Base-by-base conservation (phyloP, 768 basidiomycete species). In the Phylloporus sp. region DNA sequence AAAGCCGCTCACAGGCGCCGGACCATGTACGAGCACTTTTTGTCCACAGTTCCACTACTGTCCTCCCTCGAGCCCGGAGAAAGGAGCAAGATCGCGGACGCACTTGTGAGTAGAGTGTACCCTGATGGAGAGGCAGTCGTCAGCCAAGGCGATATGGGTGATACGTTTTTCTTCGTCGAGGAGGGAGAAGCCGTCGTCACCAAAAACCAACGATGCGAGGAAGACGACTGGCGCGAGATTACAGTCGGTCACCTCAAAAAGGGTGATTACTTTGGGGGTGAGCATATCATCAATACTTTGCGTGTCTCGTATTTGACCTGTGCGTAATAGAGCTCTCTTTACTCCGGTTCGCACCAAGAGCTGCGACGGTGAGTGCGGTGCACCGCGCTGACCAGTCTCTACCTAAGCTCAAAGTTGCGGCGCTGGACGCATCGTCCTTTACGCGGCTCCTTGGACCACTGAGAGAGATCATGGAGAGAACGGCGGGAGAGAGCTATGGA, bases 181-280 rank as follows among this genome's bases (percentile, higher is more conserved):
- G 90, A 90, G 57, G 95, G 95, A 15, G 82, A 88, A 55, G 95
- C 95, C 2, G 72, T 82, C 38, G 93, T 90, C 1, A 86, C 87
- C 36, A 94, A 96, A 71, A 71, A 72, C 36, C 80, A 82, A 48
- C 72, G 74, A 48, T 71, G 66, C 31, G 82, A 79, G 15, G 76
- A 78, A 37, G 84, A 79, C 0, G 73, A 79, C 37, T 62, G 70
- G 63, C 75, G 72, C 22, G 83, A 88, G 57, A 76, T 89, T 39
- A 69, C 77, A 13, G 88, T 98, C 10, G 86, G 86, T 6, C 79
- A 72, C 44, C 77, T 90, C 43, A 79, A 74, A 59, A 91, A 93
- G 61, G 95, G 95, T 7, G 94, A 99, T 64, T 99, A 98, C 74
- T 99, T 99, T 70, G 95, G 95, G 69, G 95, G 94, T 93, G 55